Evolutionary conservation across 805 yeast genomes (phyloP), one percentile per base, ranked within the genome.

Genomic region (Saturnispora zaruensis): DNA sequence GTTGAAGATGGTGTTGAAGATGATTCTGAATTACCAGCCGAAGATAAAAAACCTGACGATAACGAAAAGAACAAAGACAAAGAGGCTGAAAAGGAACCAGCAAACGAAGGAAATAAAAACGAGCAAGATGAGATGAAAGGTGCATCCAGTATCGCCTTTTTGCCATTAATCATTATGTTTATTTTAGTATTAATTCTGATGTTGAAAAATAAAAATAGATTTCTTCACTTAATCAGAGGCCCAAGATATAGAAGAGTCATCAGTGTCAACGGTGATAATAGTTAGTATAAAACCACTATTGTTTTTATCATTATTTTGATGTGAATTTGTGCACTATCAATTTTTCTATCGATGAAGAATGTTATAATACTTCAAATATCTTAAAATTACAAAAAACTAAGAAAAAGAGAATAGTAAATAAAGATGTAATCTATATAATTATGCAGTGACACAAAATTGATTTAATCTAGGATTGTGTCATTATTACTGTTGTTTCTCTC

Each of bases 181-280:
- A 18, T 32, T 32, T 43, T 25, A 21, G 20, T 34, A 5, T 20
- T 45, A 2, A 11, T 36, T n/a, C 32, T 47, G 51, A 32, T 26
- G 20, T 7, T 44, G 18, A 61, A 53, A 42, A 56, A 55, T 26
- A 59, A 53, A 34, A 54, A 53, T 14, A 57, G 55, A n/a, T 47
- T 65, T 21, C 33, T 55, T 32, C 51, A 50, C 32, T 51, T 58
- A 6, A 36, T 63, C 11, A 53, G 55, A 23, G 67, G 67, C 16
- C 66, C 67, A 44, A 57, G 66, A 53, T 65, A 65, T 50, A 58
- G 66, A 52, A 55, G 66, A 20, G 46, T 48, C 6, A 30, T 48
- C 13, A 28, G 41, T 25, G 46, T 48, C 32, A 32, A 41, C 18
- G 50, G 50, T 14, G 50, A 42, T 6, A 16, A 36, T 20, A 36